Percentiles rank a stretch among this genome's conserved stretches.
Evolutionary conservation across 495 filamentous ascomycete genomes (phyloP).

Genomic region (Alectoria sarmentosa): DNA sequence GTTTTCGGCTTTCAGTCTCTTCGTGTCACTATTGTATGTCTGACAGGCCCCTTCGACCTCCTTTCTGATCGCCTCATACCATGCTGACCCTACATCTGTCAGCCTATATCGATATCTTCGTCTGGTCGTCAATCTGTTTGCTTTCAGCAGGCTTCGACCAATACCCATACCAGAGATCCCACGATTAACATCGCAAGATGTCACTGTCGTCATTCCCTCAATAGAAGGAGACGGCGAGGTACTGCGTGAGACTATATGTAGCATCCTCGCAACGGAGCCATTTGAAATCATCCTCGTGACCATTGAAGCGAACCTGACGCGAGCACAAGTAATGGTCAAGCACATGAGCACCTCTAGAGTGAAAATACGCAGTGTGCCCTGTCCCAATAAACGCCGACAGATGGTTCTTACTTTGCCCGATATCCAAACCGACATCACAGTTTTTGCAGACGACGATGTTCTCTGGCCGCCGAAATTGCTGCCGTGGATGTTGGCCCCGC

Average conservation of each 20-base stretch:
- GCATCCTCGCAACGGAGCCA: constrained; percentile 50
- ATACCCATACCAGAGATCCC: constrained; percentile 56
- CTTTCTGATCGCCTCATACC: neutral
- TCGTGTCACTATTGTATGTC: constrained; percentile 28
- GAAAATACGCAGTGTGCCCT: constrained; percentile 45
- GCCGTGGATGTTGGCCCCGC: constrained; percentile 77
- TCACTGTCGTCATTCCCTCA: constrained; percentile 67
- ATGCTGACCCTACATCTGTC: constrained; percentile 12
- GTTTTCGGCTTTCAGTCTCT: constrained; percentile 24
- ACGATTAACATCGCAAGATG: constrained; percentile 58
- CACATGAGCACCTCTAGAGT: constrained; percentile 48
- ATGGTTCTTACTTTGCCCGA: constrained; percentile 74
- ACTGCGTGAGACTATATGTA: constrained; percentile 52
- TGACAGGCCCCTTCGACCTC: neutral
- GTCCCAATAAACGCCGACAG: constrained; percentile 78
- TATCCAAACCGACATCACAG: constrained; percentile 63
- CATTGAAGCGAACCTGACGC: constrained; percentile 53
- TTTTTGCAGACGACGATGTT: constrained; percentile 86
- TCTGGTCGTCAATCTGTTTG: constrained; percentile 56
- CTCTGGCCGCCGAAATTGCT: constrained; percentile 71
- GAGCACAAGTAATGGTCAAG: constrained; percentile 45
- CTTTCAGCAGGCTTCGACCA: constrained; percentile 58
- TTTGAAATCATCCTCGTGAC: constrained; percentile 56
- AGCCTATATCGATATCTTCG: constrained; percentile 59
- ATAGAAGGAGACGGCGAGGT: constrained; percentile 56